Conservation (phyloP, 208 protist species). For the Acanthamoeba castellanii region DNA sequence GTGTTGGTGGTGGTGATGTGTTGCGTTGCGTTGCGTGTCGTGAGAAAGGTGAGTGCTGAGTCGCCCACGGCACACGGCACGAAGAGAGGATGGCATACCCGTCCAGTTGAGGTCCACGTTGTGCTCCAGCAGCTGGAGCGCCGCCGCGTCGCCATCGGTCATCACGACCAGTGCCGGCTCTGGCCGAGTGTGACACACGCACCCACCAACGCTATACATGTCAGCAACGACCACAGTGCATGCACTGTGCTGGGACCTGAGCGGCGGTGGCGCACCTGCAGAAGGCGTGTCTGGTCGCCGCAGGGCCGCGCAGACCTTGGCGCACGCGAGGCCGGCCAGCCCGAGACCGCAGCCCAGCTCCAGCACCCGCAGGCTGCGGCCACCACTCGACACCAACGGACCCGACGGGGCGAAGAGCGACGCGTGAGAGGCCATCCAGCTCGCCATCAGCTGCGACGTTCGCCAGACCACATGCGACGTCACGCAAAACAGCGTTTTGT, state of each 20-base stretch:
- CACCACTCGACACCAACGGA: not conserved
- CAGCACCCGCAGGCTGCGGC: not conserved
- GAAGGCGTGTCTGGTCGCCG: not conserved
- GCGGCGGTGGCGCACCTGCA: not conserved
- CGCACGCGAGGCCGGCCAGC: conserved; percentile 40
- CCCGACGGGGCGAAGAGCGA: not conserved
- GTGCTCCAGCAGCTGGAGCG: conserved; percentile 15
- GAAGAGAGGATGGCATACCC: not conserved
- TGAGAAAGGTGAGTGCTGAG: not conserved
- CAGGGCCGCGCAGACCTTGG: not conserved
- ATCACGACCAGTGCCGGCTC: conserved; percentile 6
- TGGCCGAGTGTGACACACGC: not conserved
- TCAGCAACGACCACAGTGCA: too few species aligned
- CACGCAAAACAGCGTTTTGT: conserved; percentile 21
- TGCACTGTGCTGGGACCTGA: not conserved
- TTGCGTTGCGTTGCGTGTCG: not conserved
- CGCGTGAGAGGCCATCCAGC: conserved; percentile 24
- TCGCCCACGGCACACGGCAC: not conserved
- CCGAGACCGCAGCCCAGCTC: conserved; percentile 42
- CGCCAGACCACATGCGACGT: conserved; percentile 55
- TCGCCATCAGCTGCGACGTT: conserved; percentile 43
- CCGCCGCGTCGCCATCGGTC: conserved; percentile 43
- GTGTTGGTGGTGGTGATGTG: not conserved
- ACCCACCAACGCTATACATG: too few species aligned
- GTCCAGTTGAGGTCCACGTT: conserved; percentile 51